These are phyloP conservation scores for Chenopodium album DNA, from an alignment of 148 eudicot genomes.

Conservation along the genomic window DNA sequence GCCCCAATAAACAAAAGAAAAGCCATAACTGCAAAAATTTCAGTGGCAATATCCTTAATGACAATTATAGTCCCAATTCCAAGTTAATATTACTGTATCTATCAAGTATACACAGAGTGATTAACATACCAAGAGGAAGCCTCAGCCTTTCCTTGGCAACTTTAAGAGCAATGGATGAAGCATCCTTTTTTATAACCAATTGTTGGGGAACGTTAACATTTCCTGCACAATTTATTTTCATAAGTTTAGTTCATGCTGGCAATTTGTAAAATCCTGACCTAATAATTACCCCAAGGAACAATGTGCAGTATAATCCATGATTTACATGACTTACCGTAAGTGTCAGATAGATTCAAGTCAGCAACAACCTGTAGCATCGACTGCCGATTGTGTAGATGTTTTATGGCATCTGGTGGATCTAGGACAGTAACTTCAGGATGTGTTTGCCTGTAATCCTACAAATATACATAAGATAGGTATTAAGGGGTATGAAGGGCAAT, in stretches of 20 bases:
- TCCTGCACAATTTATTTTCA: constrained; percentile 45
- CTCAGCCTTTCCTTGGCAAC: constrained; percentile 69
- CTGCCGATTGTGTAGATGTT: constrained; percentile 83
- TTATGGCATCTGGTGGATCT: constrained; percentile 97
- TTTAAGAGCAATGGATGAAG: constrained; percentile 67
- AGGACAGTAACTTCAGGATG: constrained; percentile 87
- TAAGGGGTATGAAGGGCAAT: constrained; percentile 4
- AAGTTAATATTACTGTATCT: neutral
- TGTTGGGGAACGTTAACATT: constrained; percentile 80
- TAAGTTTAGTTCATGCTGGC: neutral
- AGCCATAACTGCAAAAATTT: neutral
- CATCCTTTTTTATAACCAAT: constrained; percentile 75
- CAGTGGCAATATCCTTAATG: neutral
- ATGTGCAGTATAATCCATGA: neutral
- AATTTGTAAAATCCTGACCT: neutral
- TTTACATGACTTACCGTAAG: constrained; percentile 52
- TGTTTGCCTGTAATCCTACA: constrained; percentile 71
- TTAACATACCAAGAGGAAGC: constrained; percentile 74
- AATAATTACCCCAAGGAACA: neutral
- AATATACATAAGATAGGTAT: neutral
- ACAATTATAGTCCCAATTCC: neutral
- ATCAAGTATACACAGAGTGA: neutral
- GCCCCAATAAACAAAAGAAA: neutral
- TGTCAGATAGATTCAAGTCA: constrained; percentile 67
- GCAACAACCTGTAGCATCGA: constrained; percentile 94